Base-by-base conservation (phyloP, 1,139 yeast species). In the Nakaseomyces bracarensis region DNA sequence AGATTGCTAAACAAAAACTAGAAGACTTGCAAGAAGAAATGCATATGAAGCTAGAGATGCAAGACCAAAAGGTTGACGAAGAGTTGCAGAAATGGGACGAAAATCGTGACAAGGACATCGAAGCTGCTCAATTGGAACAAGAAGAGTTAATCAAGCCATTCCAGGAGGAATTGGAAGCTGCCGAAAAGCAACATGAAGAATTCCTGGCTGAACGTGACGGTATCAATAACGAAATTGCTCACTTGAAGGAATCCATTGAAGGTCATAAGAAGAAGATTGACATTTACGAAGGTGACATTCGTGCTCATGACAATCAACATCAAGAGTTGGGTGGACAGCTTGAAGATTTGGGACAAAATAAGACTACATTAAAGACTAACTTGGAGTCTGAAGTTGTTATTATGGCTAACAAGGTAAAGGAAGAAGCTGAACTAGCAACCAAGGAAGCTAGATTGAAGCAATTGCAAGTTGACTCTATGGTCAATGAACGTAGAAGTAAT, bases 51-150 rank as follows among this genome's bases (percentile, higher is more conserved):
- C 36, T 53, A 10, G 47, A 49, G 19, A 43, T 43, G 29, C 50
- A 51, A 35, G 43, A 50, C 26, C 46, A 50, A 16, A 41, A 48
- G 13, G 43, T 48, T 11, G 51, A 51, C 18, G 42, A 61, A 40
- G 67, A 63, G 41, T 48, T 57, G 9, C 56, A 50, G 3, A 58
- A 45, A 33, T 54, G 59, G 48, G 47, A 57, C 42, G 54, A 58
- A 38, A 65, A 64, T 46, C 66, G 67, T 45, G 65, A 61, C 43
- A 60, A 60, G 39, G 66, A 62, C 41, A 50, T 61, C 27, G 52
- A 48, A 15, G 49, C 43, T 40, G 57, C 57, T 3, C 51, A 50
- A 13, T 42, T 43, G 26, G 62, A 62, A 38, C 57, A 60, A 40
- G 57, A 54, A 21, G 52, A 50, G 20, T 41, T 57, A 21, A 42